Percentiles rank a stretch among this genome's conserved stretches.
Evolutionary conservation across 2,329 filamentous ascomycete species (phyloP).

Genomic region (Fusarium sp.): DNA sequence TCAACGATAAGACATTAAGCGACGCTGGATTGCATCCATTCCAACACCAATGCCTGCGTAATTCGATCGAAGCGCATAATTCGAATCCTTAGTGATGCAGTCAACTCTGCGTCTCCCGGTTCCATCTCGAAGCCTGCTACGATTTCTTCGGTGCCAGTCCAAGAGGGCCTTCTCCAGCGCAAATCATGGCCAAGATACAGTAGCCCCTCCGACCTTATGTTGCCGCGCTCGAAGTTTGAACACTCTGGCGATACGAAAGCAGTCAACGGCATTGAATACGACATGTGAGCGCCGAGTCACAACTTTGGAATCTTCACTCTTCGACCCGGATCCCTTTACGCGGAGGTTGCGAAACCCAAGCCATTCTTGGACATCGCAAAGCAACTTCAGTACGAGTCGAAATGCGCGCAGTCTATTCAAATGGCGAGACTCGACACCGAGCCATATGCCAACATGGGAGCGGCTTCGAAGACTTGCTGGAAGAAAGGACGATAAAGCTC

Average conservation of each 20-base stretch:
- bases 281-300: conserved; percentile 28
- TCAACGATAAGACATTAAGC: conserved; percentile 28
- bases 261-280: conserved; percentile 19
- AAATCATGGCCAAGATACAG: conserved; percentile 50
- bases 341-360: conserved; percentile 23
- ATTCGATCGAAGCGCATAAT: conserved; percentile 11
- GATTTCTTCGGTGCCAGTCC: conserved; percentile 78
- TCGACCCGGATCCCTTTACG: conserved; percentile 42
- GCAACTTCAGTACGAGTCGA: conserved; percentile 48
- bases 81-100: conserved; percentile 54
- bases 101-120: conserved; percentile 57
- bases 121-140: conserved; percentile 70
- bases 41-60: conserved; percentile 33
- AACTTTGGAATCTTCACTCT: conserved; percentile 48
- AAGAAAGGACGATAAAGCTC: conserved; percentile 53
- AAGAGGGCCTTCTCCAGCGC: conserved; percentile 65
- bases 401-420: conserved; percentile 38
- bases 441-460: conserved; percentile 57
- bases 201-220: conserved; percentile 29
- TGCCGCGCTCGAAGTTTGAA: conserved; percentile 33
- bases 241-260: conserved; percentile 19
- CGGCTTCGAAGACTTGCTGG: conserved; percentile 58
- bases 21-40: conserved; percentile 3
- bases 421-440: conserved; percentile 31
- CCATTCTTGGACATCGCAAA: conserved; percentile 22